Percentiles rank a stretch among this genome's conserved stretches.
Conservation (phyloP, 108 stramenopile genomes). For the Nitzschia putrida region DNA sequence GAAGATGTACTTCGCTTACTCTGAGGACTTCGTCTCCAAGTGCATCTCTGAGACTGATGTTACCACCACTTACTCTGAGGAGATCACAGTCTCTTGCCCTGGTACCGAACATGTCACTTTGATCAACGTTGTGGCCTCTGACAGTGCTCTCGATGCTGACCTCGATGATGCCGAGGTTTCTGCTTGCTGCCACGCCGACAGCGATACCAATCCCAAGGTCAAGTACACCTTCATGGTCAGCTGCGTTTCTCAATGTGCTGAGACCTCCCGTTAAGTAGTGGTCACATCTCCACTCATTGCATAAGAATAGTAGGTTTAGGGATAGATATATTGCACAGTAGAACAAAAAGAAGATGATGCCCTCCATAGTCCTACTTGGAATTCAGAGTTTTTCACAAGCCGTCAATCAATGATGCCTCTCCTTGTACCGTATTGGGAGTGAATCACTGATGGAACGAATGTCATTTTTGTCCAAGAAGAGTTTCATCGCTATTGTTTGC, state of each 20-base stretch:
- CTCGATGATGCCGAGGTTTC: neutral
- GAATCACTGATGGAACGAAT: no score
- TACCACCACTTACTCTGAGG: neutral
- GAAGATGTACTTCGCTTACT: neutral
- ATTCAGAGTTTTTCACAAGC: no score
- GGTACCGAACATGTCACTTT: neutral
- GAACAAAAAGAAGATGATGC: no score
- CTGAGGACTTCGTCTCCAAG: neutral
- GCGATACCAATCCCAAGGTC: neutral
- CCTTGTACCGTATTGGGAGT: no score
- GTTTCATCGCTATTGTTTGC: no score
- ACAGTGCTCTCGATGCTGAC: neutral
- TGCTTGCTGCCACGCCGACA: neutral
- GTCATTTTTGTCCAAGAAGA: no score
- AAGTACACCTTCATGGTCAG: slow-evolving; percentile 1
- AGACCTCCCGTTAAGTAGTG: no score
- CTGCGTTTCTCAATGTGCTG: neutral
- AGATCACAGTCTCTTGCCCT: neutral
- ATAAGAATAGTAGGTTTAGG: no score
- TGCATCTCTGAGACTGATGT: neutral
- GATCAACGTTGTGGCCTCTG: neutral
- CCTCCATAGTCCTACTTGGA: no score
- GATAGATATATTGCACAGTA: no score
- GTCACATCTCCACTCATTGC: no score
- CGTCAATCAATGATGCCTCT: no score